Evolutionary conservation across 805 yeast genomes (phyloP), one percentile per base, ranked within the genome.

Genomic region (Saccharomycopsis olivae): DNA sequence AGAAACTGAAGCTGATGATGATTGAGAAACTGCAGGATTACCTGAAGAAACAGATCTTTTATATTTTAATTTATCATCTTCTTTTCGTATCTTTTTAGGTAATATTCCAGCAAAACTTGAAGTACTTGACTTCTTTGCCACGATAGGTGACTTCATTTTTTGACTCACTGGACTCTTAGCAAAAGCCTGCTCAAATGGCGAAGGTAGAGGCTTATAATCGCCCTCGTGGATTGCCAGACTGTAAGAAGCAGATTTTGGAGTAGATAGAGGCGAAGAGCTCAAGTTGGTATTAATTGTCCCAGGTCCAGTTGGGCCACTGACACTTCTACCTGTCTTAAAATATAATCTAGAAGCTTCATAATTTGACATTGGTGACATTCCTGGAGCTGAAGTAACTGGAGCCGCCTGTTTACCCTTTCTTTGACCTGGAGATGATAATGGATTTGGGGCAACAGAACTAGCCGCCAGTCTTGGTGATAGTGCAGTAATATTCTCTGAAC

Each of bases 281-380:
- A n/a, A n/a, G n/a, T 27, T 24, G 38, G 10, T 17, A 27, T 16
- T 34, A 27, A 6, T 23, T 11, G 16, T 20, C 25, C 15, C 23
- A n/a, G 16, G 4, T 4, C 30, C 30, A 14, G 19, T 9, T 14
- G 27, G n/a, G 17, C 29, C 20, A 18, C 36, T 31, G 35, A 20
- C 27, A 32, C 27, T 39, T 14, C 46, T 31, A 15, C 30, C 30
- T 17, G 35, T 35, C 31, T 41, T 39, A 33, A 44, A 41, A 21
- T 44, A 44, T 13, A 41, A n/a, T 29, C 46, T 35, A 11, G 43
- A 38, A n/a, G 48, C 48, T 29, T 44, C 48, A 21, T 44, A 44
- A 25, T 32, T 37, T 13, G 35, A 30, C 25, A 44, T 44, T 6
- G 38, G 38, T 13, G 38, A 35, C 2, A 13, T 29, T 9, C 15